Evolutionary conservation across 306 rosid species (phyloP), one percentile per base, ranked within the genome.

Genomic region (Acmispon strigosus): DNA sequence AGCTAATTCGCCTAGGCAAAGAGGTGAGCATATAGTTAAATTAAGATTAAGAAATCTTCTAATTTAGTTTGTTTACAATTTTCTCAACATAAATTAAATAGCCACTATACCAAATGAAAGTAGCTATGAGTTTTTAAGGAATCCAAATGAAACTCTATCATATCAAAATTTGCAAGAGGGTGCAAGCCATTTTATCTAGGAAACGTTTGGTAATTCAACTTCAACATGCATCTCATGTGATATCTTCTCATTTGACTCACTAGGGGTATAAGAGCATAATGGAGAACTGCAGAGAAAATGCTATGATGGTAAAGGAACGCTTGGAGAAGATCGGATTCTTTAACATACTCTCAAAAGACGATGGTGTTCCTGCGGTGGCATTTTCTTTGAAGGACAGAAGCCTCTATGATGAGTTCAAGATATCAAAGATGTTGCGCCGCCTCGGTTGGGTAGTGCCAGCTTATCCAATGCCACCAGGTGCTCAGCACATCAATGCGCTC

Each of bases 291-390:
- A 78, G 67, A 78, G 90, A 76, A 8, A 90, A 81, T 17, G 82
- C 93, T 0, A 84, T 73, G 78, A 62, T 58, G 7, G 29, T 90
- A 62, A 81, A 73, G 72, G 81, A 88, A 69, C 84, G 90, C 16
- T 32, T 93, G 53, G 72, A 73, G 57, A 85, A 82, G 22, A 86
- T 82, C 2, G 98, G 90, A 62, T 74, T 59, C 20, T 90, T 90
- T 19, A 64, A 82, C 66, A 89, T 93, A 11, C 36, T 92, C 5
- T 92, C 96, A 69, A 92, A 92, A 69, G 96, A 90, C 69, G 7
- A 77, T 1, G 98, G 98, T 10, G 98, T 90, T 64, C 98, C 97
- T 0, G 74, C 90, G 19, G 98, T 93, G 56, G 93, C 93, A 52
- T 93, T 90, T 78, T 73, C 88, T 7, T 81, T 93, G 2, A 90